These are phyloP conservation scores for Colletotrichum graminicola DNA, from an alignment of 2,329 filamentous ascomycete genomes.

Conservation along the genomic window DNA sequence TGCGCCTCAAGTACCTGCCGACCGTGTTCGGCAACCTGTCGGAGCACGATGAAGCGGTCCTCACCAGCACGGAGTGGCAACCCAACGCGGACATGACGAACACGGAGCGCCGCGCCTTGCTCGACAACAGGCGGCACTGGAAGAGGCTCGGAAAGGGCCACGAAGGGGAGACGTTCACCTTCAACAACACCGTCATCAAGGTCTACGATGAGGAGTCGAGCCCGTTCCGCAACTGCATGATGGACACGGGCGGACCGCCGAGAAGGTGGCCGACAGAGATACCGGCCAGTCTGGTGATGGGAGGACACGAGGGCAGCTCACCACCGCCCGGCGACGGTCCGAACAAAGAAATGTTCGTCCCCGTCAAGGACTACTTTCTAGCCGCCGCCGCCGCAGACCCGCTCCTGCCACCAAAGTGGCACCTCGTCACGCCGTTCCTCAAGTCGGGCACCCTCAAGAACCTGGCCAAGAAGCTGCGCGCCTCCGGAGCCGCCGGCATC, in stretches of 20 bases:
- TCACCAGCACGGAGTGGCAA: slow-evolving; percentile 22
- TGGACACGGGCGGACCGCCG: slow-evolving; percentile 6
- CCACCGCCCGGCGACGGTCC: slow-evolving; percentile 14
- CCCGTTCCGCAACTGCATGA: slow-evolving; percentile 51
- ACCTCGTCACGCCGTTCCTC: slow-evolving; percentile 48
- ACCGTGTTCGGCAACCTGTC: slow-evolving; percentile 31
- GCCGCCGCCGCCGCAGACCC: slow-evolving; percentile 42
- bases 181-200: slow-evolving; percentile 49
- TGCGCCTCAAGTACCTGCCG: slow-evolving; percentile 39
- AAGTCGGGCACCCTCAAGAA: slow-evolving; percentile 46
- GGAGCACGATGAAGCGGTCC: slow-evolving; percentile 18
- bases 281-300: slow-evolving; percentile 47
- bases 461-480: slow-evolving; percentile 45
- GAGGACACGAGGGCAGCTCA: slow-evolving; percentile 43
- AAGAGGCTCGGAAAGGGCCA: slow-evolving; percentile 47
- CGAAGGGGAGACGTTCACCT: slow-evolving; percentile 49
- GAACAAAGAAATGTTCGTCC: slow-evolving; percentile 44
- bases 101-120: slow-evolving; percentile 30
- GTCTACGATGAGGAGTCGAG: slow-evolving; percentile 46
- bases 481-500: slow-evolving; percentile 4
- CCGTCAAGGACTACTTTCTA: slow-evolving; percentile 50
- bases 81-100: not conserved
- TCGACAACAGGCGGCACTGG: slow-evolving; percentile 46
- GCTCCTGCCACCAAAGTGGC: slow-evolving; percentile 44
- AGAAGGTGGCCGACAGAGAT: slow-evolving; percentile 51